Percentiles rank a stretch among this genome's conserved stretches.
These are phyloP conservation scores for Crithidia sp. DNA, from an alignment of 208 protist genomes.

Conservation along the genomic window DNA sequence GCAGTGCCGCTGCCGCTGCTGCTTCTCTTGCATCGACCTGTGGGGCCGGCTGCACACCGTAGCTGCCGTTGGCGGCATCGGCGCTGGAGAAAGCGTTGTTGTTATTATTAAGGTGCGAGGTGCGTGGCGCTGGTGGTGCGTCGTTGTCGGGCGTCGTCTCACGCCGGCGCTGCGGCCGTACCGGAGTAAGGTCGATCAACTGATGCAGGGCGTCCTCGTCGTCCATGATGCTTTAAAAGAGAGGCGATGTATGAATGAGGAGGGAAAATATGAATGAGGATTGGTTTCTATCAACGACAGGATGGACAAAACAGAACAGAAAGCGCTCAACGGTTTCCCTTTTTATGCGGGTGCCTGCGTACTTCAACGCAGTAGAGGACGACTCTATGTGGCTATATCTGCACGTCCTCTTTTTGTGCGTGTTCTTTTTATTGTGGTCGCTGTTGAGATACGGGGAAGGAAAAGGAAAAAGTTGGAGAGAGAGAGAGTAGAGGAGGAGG, in stretches of 20 bases:
- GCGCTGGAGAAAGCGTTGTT: background rate
- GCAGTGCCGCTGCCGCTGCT: constrained; percentile 19
- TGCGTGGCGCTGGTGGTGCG: background rate
- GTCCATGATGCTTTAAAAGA: constrained; percentile 34
- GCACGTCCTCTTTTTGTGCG: too few relatives aligned
- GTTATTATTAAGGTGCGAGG: background rate
- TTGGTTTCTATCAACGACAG: too few relatives aligned
- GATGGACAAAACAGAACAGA: too few relatives aligned
- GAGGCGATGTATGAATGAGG: too few relatives aligned
- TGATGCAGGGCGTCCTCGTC: constrained; percentile 13
- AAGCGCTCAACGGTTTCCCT: too few relatives aligned
- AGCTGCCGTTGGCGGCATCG: background rate
- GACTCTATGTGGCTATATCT: too few relatives aligned
- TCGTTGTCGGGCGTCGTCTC: constrained; percentile 10
- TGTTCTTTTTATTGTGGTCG: too few relatives aligned
- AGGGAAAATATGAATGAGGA: too few relatives aligned
- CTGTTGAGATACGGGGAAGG: too few relatives aligned
- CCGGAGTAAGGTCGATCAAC: constrained; percentile 64
- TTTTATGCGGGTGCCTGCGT: too few relatives aligned
- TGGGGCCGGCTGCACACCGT: background rate
- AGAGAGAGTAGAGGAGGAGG: background rate
- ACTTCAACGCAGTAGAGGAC: too few relatives aligned
- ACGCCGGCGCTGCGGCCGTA: constrained; percentile 47
- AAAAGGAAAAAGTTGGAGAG: background rate
- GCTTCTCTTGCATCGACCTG: background rate